Evolutionary conservation across 371 early-diverging fungal genomes (phyloP), one percentile per base, ranked within the genome.

Genomic region (Syncephalastrum racemosum): DNA sequence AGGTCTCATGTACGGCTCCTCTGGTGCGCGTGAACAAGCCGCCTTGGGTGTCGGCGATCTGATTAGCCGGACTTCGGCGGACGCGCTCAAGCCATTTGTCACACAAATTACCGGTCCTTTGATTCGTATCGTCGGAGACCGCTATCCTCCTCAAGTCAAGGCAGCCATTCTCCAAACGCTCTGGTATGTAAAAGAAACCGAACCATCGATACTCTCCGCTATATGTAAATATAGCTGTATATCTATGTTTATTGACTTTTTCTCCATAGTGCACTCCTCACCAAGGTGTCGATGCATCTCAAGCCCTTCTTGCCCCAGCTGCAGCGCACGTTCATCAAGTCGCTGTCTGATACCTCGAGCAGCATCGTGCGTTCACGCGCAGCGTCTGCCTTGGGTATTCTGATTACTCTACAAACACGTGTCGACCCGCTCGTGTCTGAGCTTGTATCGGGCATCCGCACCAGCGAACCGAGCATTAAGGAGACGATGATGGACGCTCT

Each of bases 231-330:
- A 2, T 31, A 2, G 6, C 6, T 31, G 36, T 31, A 31, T 31
- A 8, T 31, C 36, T 8, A 5, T 12, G 10, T 7, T 5, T 31
- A 31, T 31, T 31, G 10, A 31, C 36, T 31, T 31, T n/a, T 22
- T 22, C 20, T 40, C 42, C 54, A 36, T 63, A 87, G 86, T 45
- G 60, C 82, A 54, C 73, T 97, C 27, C 78, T 98, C 50, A 68
- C 66, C 42, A 93, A 91, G 70, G 91, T 95, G 2, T 90, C 96
- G 18, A 80, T 87, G 49, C 82, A 88, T 57, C 81, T 97, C 62
- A 94, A 93, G 58, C 97, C 98, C 7, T 98, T 98, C 88, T 76
- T 98, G 57, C 98, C 98, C 40, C 98, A 98, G 77, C 87, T 97
- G 40, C 97, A 97, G 76, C 88, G 98, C 54, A 96, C 97, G 1